Evolutionary conservation across 345 rosid species (phyloP), one percentile per base, ranked within the genome.

Genomic region (Pistacia integerrima): DNA sequence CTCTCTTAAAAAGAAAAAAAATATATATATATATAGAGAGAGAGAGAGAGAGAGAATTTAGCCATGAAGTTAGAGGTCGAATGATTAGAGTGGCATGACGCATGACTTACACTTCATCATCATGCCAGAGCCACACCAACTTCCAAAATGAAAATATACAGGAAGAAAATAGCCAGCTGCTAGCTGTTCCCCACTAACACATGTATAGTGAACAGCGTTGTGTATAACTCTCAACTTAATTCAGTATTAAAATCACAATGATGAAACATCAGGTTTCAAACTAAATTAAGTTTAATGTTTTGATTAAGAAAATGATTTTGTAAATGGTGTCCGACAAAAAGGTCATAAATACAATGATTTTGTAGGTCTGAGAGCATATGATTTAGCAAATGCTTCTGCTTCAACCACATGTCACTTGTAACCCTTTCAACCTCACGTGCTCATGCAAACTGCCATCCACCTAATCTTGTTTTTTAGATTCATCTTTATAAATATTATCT

Each of bases 71-170:
- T n/a, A 11, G n/a, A 20, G 25, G 33, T 14, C 14, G n/a, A 78
- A 82, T 76, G 73, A 79, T 82, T 79, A 73, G 28, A 49, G 54
- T 58, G 48, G 82, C 74, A 59, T 41, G 66, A 78, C 61, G 79
- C 84, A 72, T 83, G 82, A n/a, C 78, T 69, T 59, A 22, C 69
- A 62, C 17, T 62, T 77, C 83, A 76, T 81, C 22, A 81, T 77
- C 75, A 69, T 67, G 30, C 12, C 48, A 57, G 41, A 49, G 72
- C 41, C 46, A 57, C 41, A 25, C 38, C 41, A 49, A 13, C 8
- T 18, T 54, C 57, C 18, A 54, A 54, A 54, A 54, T 54, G 57
- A 14, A 54, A 13, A 14, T 41, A 54, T 14, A 54, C 4, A 16
- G 3, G 4, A 52, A 0, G 72, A 33, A 9, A 13, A 30, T 1